phyloP scores from a whole-genome alignment of 495 filamentous ascomycete genomes.

The Penicillium flavigenum region DNA sequence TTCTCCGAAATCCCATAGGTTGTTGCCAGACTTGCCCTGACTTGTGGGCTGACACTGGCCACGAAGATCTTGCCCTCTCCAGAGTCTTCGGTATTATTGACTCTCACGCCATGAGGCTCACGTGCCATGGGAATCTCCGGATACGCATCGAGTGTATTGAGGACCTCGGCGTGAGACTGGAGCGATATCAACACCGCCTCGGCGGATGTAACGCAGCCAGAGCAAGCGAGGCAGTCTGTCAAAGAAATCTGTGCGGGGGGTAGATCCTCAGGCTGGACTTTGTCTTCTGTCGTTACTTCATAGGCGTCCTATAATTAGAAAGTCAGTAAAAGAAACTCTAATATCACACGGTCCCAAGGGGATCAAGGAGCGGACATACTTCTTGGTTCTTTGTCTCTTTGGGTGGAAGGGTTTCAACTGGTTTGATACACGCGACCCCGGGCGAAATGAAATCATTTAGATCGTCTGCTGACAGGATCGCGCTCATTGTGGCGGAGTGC shows the following conservation, averaged over 20 bases:
- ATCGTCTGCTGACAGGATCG: constrained; percentile 93
- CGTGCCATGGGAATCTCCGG: constrained; percentile 46
- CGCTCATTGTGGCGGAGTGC: constrained; percentile 67
- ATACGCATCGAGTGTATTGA: constrained; percentile 71
- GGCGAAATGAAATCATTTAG: constrained; percentile 99
- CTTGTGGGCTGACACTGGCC: constrained; percentile 88
- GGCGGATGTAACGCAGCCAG: constrained; percentile 94
- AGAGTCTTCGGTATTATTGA: constrained; percentile 26
- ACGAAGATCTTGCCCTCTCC: constrained; percentile 71
- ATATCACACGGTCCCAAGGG: not conserved
- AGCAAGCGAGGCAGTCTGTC: constrained; percentile 96
- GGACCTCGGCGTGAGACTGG: constrained; percentile 88
- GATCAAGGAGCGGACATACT: constrained; percentile 28
- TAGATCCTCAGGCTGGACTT: constrained; percentile 56
- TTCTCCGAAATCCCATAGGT: constrained; percentile 69
- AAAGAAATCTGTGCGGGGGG: constrained; percentile 84
- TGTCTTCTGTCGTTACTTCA: constrained; percentile 91
- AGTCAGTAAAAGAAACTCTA: constrained; percentile 20
- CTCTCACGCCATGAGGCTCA: constrained; percentile 26
- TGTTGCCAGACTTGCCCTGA: constrained; percentile 81
- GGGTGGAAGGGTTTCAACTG: constrained; percentile 82
- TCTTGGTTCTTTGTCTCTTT: constrained; percentile 37
- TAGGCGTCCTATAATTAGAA: constrained; percentile 58
- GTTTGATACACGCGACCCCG: constrained; percentile 97
- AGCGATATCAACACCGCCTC: constrained; percentile 92